phyloP scores from a whole-genome alignment of 352 stramenopile species.

The Pythium diclinum region DNA sequence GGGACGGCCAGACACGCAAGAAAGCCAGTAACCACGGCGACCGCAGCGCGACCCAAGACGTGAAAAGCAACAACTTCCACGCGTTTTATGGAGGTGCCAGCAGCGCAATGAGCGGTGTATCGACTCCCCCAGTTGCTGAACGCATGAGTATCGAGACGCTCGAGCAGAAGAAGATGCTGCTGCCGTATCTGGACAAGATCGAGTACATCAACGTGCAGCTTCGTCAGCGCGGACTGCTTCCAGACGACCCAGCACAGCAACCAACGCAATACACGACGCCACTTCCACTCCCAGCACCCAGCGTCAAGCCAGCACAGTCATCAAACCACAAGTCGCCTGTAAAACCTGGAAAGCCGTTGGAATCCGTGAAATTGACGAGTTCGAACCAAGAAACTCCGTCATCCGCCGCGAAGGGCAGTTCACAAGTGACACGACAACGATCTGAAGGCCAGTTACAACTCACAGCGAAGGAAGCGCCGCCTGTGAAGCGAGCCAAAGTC shows the following conservation, averaged over 20 bases:
- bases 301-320: slow-evolving; percentile 3
- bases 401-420: neutral
- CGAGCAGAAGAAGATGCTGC: slow-evolving; percentile 78
- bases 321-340: neutral
- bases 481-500: slow-evolving; percentile 20
- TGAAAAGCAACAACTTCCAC: slow-evolving; percentile 6
- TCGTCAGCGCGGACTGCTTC: slow-evolving; percentile 47
- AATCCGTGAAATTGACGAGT: neutral
- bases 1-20: neutral
- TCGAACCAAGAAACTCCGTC: slow-evolving; percentile 6
- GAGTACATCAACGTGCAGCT: slow-evolving; percentile 87
- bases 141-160: slow-evolving; percentile 58
- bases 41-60: neutral
- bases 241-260: slow-evolving; percentile 11
- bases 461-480: neutral
- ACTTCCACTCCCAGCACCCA: neutral
- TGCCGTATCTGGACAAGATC: slow-evolving; percentile 84
- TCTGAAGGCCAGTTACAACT: slow-evolving; percentile 4
- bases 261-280: neutral
- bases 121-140: neutral
- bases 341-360: neutral
- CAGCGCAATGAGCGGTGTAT: neutral
- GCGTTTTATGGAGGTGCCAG: neutral
- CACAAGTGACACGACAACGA: slow-evolving; percentile 3
- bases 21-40: neutral